phyloP scores from a whole-genome alignment of 352 stramenopile species.

The Albugo candida region DNA sequence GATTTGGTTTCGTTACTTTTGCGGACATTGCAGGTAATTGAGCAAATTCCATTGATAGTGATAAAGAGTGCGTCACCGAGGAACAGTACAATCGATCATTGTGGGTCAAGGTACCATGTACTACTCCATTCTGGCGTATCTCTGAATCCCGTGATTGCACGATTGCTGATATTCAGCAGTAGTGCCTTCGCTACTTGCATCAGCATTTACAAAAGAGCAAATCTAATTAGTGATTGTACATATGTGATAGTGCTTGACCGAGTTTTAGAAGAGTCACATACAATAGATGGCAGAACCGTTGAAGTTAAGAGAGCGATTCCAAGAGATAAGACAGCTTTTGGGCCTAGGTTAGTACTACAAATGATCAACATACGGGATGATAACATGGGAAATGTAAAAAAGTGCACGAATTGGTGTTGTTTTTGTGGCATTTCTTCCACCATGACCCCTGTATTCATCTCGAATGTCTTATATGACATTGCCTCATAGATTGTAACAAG shows the following conservation, averaged over 20 bases:
- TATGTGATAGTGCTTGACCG: constrained; percentile 44
- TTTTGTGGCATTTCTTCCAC: background rate
- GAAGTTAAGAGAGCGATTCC: constrained; percentile 86
- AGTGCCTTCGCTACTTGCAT: no score
- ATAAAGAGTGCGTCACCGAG: background rate
- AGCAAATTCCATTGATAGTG: background rate
- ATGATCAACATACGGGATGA: background rate
- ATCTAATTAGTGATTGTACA: constrained; percentile 1
- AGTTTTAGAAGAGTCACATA: constrained; percentile 73
- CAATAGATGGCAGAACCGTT: constrained; percentile 76
- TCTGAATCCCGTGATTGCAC: no score
- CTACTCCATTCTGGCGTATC: no score
- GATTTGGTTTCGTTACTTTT: constrained; percentile 89
- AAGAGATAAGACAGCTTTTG: constrained; percentile 49
- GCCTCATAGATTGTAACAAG: no score
- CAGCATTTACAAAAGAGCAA: no score
- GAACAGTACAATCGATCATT: background rate
- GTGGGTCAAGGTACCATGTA: no score
- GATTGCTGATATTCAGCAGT: no score
- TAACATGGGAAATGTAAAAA: background rate
- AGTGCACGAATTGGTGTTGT: constrained; percentile 1
- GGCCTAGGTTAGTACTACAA: constrained; percentile 52
- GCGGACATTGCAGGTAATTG: constrained; percentile 64
- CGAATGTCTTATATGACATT: no score
- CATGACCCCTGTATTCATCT: no score